phyloP scores from a whole-genome alignment of 176 grass and related monocot species.

The Oryza glumipatula region DNA sequence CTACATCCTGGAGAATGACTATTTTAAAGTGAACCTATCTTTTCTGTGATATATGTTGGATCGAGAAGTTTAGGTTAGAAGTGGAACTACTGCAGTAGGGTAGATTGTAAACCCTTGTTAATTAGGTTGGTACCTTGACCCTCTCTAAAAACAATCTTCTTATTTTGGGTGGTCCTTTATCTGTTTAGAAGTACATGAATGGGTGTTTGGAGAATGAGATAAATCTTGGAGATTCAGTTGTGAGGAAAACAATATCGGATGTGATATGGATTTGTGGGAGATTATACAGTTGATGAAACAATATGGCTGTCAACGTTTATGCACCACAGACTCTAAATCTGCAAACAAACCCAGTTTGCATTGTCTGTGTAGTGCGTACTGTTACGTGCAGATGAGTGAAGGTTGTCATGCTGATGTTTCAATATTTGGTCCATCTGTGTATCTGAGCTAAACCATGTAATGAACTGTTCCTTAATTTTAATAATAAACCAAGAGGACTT shows the following conservation, averaged over 20 bases:
- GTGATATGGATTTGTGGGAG: not conserved
- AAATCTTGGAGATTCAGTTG: not conserved
- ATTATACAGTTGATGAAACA: not conserved
- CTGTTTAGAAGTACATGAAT: not conserved
- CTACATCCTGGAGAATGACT: not conserved
- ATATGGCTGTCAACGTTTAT: not conserved
- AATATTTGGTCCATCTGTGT: not conserved
- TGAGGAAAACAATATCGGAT: not conserved
- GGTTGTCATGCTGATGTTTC: not conserved
- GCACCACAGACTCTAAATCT: not conserved
- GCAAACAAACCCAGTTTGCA: not conserved
- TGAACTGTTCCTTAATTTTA: not conserved
- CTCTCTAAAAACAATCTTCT: not conserved
- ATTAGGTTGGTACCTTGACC: not conserved
- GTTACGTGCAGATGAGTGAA: not conserved
- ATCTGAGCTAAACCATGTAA: constrained; percentile 3
- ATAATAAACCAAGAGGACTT: too few relatives aligned
- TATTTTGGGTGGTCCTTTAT: not conserved
- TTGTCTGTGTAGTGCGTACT: not conserved
- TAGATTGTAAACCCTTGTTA: not conserved
- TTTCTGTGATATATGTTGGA: not conserved
- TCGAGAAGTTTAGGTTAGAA: not conserved
- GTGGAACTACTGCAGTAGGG: not conserved
- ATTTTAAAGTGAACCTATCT: not conserved
- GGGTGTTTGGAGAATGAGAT: constrained; percentile 12